phyloP scores from a whole-genome alignment of 257 asterid genomes.

The Ballota nigra region DNA sequence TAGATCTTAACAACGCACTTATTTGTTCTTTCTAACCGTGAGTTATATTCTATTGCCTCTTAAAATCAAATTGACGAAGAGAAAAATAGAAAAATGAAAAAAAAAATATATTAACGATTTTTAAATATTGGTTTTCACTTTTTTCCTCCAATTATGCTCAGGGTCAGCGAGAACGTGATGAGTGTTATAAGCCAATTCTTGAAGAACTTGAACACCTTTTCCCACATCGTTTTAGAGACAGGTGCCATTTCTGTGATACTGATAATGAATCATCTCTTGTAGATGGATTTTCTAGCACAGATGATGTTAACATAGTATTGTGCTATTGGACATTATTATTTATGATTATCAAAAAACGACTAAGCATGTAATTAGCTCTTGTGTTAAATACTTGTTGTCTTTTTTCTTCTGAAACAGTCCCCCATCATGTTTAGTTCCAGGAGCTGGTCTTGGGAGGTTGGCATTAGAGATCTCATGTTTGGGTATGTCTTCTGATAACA shows the following conservation, averaged over 20 bases:
- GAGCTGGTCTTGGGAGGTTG: slow-evolving; percentile 99
- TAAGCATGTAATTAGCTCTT: slow-evolving; percentile 7
- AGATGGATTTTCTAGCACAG: neutral
- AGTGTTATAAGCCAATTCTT: slow-evolving; percentile 88
- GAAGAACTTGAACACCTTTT: slow-evolving; percentile 73
- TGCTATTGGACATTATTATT: slow-evolving; percentile 2
- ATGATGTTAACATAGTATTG: neutral
- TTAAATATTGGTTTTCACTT: neutral
- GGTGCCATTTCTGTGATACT: slow-evolving; percentile 34
- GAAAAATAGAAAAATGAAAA: neutral
- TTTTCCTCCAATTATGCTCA: slow-evolving; percentile 26
- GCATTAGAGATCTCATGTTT: slow-evolving; percentile 91
- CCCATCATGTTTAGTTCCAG: slow-evolving; percentile 93
- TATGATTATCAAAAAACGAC: neutral
- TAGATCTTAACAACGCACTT: slow-evolving; percentile 8
- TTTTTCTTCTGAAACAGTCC: slow-evolving; percentile 51
- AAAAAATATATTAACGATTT: neutral
- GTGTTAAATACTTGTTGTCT: slow-evolving; percentile 31
- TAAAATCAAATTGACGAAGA: slow-evolving; percentile 11
- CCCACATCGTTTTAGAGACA: slow-evolving; percentile 58
- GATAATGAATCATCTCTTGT: neutral
- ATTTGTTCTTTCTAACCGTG: neutral
- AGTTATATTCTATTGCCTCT: neutral
- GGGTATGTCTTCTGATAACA: slow-evolving; percentile 48
- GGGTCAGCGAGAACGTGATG: slow-evolving; percentile 94